Evolutionary conservation across 768 basidiomycete genomes (phyloP).

Genomic region (Lentinula aciculospora): DNA sequence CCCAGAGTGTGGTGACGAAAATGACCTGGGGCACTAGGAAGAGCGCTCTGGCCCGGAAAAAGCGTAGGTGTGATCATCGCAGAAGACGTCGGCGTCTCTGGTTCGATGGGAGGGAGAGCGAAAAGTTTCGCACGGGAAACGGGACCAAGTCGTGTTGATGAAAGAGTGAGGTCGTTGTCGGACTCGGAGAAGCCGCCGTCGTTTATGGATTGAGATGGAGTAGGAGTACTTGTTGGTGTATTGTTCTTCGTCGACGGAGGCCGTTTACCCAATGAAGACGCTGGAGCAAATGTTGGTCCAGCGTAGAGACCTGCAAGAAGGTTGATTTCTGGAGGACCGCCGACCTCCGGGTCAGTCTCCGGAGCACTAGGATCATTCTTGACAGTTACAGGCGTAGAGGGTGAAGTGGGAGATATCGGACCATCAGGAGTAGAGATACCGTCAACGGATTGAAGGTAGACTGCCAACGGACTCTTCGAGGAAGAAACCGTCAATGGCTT

Average conservation of each 20-base stretch:
- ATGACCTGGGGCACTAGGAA: not conserved
- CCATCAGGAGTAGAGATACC: slow-evolving; percentile 26
- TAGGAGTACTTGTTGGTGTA: slow-evolving; percentile 20
- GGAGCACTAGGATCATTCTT: slow-evolving; percentile 22
- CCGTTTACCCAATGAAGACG: not conserved
- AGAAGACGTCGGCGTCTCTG: slow-evolving; percentile 40
- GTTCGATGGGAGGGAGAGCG: slow-evolving; percentile 47
- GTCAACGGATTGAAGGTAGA: slow-evolving; percentile 31
- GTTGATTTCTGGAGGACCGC: slow-evolving; percentile 48
- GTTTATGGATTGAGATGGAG: slow-evolving; percentile 27
- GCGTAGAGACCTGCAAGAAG: slow-evolving; percentile 61
- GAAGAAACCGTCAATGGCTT: slow-evolving; percentile 48
- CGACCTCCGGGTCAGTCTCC: slow-evolving; percentile 36
- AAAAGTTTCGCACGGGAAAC: slow-evolving; percentile 64
- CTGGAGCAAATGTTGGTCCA: slow-evolving; percentile 31
- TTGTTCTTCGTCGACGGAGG: not conserved
- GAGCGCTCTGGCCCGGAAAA: slow-evolving; percentile 2
- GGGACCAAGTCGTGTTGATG: slow-evolving; percentile 67
- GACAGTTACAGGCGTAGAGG: slow-evolving; percentile 25
- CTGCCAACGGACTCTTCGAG: slow-evolving; percentile 33
- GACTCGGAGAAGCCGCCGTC: slow-evolving; percentile 2
- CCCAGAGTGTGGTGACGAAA: slow-evolving; percentile 22
- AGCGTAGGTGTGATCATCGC: slow-evolving; percentile 25
- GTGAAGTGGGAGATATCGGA: slow-evolving; percentile 23
- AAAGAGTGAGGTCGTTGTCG: slow-evolving; percentile 37